Evolutionary conservation across 2,329 filamentous ascomycete genomes (phyloP).

Genomic region (Epichloe hybrida): DNA sequence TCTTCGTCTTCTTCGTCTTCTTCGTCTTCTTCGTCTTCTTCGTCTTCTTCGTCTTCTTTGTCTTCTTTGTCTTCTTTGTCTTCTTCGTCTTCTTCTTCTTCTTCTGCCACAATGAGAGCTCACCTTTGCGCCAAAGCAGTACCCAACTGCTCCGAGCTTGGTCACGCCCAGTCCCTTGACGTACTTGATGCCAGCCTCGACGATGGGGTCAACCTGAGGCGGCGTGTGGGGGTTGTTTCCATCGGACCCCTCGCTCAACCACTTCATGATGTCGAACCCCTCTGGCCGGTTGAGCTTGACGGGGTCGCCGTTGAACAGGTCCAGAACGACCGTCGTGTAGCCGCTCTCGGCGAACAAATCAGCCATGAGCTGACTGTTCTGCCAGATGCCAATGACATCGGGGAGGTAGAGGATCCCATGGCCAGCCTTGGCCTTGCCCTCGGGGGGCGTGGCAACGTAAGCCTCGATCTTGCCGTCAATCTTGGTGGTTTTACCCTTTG

Average conservation of each 20-base stretch:
- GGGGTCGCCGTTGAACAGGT: constrained; percentile 26
- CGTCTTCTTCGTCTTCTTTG: neutral
- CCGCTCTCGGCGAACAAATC: constrained; percentile 25
- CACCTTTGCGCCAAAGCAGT: constrained; percentile 53
- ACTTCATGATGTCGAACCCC: constrained; percentile 18
- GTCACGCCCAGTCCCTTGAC: constrained; percentile 38
- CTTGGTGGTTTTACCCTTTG: constrained; percentile 32
- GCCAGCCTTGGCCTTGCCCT: constrained; percentile 13
- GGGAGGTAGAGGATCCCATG: constrained; percentile 23
- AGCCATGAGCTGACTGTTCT: constrained; percentile 28
- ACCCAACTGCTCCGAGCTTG: constrained; percentile 44
- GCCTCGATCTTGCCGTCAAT: constrained; percentile 28
- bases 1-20: neutral
- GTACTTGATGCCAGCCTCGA: constrained; percentile 33
- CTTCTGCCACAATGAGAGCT: neutral
- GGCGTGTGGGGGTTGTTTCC: constrained; percentile 34
- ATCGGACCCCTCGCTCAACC: constrained; percentile 26
- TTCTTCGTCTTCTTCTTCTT: too few relatives aligned
- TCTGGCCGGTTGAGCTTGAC: constrained; percentile 13
- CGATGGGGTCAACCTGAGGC: constrained; percentile 20
- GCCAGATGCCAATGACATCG: constrained; percentile 25
- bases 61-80: too few relatives aligned
- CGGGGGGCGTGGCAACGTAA: constrained; percentile 36
- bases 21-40: neutral
- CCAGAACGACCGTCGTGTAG: constrained; percentile 24